Conservation (phyloP, 108 stramenopile species). For the Skeletonema potamos region DNA sequence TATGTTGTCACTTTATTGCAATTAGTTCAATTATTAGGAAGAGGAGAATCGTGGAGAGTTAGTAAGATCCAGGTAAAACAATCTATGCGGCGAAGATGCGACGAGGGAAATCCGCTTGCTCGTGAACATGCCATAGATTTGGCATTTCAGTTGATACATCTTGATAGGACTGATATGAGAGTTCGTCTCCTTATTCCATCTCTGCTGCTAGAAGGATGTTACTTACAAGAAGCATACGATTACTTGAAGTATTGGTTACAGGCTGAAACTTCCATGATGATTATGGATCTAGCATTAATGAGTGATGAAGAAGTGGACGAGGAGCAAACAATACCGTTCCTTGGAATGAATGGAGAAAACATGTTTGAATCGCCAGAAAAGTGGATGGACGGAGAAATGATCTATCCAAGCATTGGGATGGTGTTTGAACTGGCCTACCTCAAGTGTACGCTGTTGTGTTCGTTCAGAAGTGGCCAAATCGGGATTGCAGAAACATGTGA, state of each 20-base stretch:
- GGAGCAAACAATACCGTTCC: not conserved
- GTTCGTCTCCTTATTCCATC: constrained; percentile 31
- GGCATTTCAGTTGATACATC: constrained; percentile 11
- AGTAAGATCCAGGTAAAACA: constrained; percentile 8
- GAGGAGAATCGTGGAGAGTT: constrained; percentile 40
- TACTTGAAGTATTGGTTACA: constrained; percentile 33
- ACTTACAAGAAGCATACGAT: constrained; percentile 36
- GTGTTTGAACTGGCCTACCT: constrained; percentile 48
- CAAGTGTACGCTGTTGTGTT: constrained; percentile 36
- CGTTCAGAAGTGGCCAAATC: constrained; percentile 6
- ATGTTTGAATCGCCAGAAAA: constrained; percentile 27
- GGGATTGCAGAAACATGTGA: not conserved
- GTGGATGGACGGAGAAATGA: constrained; percentile 47
- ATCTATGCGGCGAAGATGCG: not conserved
- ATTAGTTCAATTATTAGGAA: constrained; percentile 32
- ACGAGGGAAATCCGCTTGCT: constrained; percentile 29
- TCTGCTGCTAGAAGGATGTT: constrained; percentile 23
- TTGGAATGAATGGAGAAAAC: constrained; percentile 1
- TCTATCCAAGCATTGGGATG: constrained; percentile 48
- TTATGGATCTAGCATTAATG: constrained; percentile 41
- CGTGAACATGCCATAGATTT: constrained; percentile 33
- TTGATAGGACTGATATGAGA: constrained; percentile 41
- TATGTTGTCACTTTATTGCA: constrained; percentile 33
- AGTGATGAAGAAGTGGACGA: constrained; percentile 10
- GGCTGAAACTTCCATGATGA: constrained; percentile 18